Evolutionary conservation across 163 green algal species (phyloP).

Genomic region (Scenedesmus sp.): DNA sequence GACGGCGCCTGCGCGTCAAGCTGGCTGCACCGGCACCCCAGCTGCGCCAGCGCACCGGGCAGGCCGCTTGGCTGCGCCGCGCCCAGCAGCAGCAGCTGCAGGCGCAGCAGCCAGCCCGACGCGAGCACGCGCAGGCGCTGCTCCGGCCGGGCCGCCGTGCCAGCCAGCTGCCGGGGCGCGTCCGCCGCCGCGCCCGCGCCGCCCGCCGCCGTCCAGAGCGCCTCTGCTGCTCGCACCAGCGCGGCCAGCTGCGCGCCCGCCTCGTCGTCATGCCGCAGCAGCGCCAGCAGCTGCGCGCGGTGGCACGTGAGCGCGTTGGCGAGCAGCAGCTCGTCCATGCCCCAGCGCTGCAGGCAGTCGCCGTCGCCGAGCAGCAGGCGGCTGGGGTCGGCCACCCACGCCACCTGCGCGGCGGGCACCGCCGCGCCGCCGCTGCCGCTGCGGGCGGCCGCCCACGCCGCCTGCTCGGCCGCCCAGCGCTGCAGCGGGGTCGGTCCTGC

Average conservation of each 20-base stretch:
- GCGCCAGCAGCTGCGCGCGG: neutral
- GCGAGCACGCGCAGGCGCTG: neutral
- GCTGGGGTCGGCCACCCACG: neutral
- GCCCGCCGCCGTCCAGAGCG: neutral
- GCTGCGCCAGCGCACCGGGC: neutral
- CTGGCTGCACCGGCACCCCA: neutral
- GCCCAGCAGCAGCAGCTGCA: constrained; percentile 21
- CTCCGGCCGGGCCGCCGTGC: neutral
- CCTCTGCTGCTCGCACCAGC: constrained; percentile 2
- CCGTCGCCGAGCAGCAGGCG: constrained; percentile 3
- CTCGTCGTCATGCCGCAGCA: constrained; percentile 20
- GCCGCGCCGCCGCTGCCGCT: constrained; percentile 7
- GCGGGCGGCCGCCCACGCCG: neutral
- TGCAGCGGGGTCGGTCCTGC: neutral
- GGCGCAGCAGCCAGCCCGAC: constrained; percentile 12
- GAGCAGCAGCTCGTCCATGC: constrained; percentile 19
- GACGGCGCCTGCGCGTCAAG: neutral
- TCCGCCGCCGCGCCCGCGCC: neutral
- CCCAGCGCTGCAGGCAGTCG: neutral
- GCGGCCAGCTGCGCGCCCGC: neutral
- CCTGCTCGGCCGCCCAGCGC: constrained; percentile 1
- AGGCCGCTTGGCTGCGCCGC: too few relatives aligned
- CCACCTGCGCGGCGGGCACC: constrained; percentile 14
- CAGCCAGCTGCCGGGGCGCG: neutral
- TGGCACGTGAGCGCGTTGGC: constrained; percentile 25